Base-by-base conservation (phyloP, 2,329 filamentous ascomycete genomes). In the Stachybotrys echinatus region DNA sequence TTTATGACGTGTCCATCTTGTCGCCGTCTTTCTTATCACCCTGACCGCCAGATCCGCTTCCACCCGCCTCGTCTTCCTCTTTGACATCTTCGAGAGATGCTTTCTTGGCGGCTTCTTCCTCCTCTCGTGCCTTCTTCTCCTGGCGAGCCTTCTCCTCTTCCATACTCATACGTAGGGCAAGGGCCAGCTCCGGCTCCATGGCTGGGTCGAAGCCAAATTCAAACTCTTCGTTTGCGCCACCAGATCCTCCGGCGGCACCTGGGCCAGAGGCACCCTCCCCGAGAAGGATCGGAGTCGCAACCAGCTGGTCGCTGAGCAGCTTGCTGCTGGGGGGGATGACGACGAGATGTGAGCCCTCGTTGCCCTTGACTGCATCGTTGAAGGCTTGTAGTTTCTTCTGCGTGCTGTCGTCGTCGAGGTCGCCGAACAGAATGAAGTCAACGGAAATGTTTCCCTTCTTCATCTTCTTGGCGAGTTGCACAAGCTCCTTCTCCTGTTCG, bases 401-500 rank as follows among this genome's bases (percentile, higher is more conserved):
- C 49, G 88, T 88, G 55, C 87, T 90, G 58, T 95, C 89, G 60
- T 92, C 89, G 58, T 94, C 89, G 48, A 96, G 80, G 61, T 99
- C 92, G 58, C 94, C 94, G 62, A 99, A 99, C 44, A 92, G 84
- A 54, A 99, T 82, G 64, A 99, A 92, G 70, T 99, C 94, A 65
- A 99, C 89, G 54, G 86, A 89, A 53, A 96, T 89, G 64, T 89
- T 92, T 70, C 87, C 88, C 81, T 99, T 99, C 84, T 97, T 97
- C 91, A 97, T 95, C 75, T 94, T 95, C 77, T 94, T 95, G 42
- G 94, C 92, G 23, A 99, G 80, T 65, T 89, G 89, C 54, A 92
- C 81, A 47, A 99, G 83, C 48, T 87, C 84, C 74, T 94, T 94
- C 70, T 96, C 88, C 56, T 89, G 87, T 65, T 99, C 94, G 54